Evolutionary conservation across 2,329 filamentous ascomycete species (phyloP), one percentile per base, ranked within the genome.

Genomic region (Aspergillus calidoustus): DNA sequence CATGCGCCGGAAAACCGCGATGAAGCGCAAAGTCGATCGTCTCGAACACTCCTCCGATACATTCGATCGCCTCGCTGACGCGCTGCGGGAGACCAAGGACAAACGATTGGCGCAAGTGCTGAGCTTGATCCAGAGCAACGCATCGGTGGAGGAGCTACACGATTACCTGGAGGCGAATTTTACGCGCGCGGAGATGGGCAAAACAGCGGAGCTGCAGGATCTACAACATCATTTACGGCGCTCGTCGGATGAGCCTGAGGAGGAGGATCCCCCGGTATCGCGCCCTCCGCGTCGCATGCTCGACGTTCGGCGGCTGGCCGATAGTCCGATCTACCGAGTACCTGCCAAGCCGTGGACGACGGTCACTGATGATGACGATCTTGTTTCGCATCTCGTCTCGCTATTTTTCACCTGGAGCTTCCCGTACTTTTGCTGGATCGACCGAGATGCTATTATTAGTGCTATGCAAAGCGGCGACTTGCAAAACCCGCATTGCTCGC

Each of bases 331-430:
- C 0, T 64, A 66, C 19, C 57, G 64, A 3, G 71, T 74, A 1
- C 71, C 71, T 3, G 73, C 71, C 1, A 71, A 68, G 38, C 72
- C 73, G 4, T 76, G 73, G 72, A 76, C 74, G n/a, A 70, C 63
- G 11, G 68, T 74, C 38, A 76, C 72, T 15, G 68, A 69, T 47
- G 73, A 75, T 51, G 71, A 71, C 17, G 66, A 70, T 46, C 65
- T 75, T 11, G 72, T 76, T 3, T 75, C 73, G 0, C 73, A 76
- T 44, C 57, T 77, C 41, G 58, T 76, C 2, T 75, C 74, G 4
- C 55, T 76, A 11, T 76, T 71, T 64, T 68, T 76, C 19, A 74
- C 74, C 7, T 76, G 74, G 74, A 68, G 65, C 22, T 70, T 72
- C 54, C 67, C 69, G 22, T 71, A 68, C 51, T 66, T 69, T 8